A percentile compares a stretch with the other conserved stretches of the same genome.
Conservation (phyloP, 2,329 filamentous ascomycete genomes). For the Aspergillus felis region DNA sequence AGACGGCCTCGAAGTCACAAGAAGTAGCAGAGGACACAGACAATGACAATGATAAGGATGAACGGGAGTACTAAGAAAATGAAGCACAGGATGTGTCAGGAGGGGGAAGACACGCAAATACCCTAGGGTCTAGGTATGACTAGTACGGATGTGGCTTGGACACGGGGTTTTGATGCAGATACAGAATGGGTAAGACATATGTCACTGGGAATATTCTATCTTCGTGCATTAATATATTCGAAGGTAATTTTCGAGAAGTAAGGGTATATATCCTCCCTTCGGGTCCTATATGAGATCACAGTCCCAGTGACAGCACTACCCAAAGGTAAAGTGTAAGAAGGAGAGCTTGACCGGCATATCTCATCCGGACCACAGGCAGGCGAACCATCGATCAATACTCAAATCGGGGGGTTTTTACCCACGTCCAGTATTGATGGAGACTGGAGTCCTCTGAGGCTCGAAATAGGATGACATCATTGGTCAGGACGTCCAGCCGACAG, state of each 20-base stretch:
- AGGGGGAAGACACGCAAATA: not conserved
- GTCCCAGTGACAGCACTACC: not conserved
- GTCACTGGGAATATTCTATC: not conserved
- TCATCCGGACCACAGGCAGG: conserved; percentile 5
- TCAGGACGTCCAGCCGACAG: not conserved
- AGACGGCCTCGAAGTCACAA: not conserved
- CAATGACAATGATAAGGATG: not conserved
- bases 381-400: not conserved
- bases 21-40: not conserved
- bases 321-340: not conserved
- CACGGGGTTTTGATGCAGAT: not conserved
- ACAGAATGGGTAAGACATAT: not conserved
- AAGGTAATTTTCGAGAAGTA: not conserved
- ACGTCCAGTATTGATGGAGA: not conserved
- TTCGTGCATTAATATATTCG: not conserved
- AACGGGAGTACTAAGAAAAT: not conserved
- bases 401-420: not conserved
- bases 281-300: conserved; percentile 11
- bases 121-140: not conserved
- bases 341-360: not conserved
- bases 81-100: not conserved
- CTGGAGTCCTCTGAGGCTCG: not conserved
- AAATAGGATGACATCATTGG: not conserved
- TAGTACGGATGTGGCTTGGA: not conserved
- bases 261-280: conserved; percentile 2